Conservation (phyloP, 257 asterid genomes). For the Fraxinus quadrangulata region DNA sequence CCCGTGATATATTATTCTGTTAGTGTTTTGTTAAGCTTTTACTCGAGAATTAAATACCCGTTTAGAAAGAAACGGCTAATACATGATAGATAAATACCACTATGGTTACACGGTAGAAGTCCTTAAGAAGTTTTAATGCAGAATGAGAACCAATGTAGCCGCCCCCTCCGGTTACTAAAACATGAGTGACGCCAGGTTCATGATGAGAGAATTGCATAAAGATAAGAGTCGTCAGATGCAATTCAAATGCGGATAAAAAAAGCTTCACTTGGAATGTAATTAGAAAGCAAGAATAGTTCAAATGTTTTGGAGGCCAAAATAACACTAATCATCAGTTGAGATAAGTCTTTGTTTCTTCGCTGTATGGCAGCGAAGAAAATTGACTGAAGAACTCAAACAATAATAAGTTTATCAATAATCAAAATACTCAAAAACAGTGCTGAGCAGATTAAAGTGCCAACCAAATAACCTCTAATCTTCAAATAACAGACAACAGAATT, state of each 20-base stretch:
- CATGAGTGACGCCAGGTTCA: slow-evolving; percentile 87
- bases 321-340: too few relatives aligned
- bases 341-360: too few relatives aligned
- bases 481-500: neutral
- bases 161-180: slow-evolving; percentile 95
- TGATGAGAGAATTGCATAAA: slow-evolving; percentile 64
- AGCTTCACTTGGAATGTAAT: neutral
- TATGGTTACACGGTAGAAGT: slow-evolving; percentile 80
- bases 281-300: slow-evolving; percentile 17
- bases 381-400: neutral
- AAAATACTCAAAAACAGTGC: neutral
- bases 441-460: too few relatives aligned
- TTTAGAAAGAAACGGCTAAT: neutral
- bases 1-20: slow-evolving; percentile 92
- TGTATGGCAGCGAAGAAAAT: neutral
- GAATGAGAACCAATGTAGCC: slow-evolving; percentile 97
- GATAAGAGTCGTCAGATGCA: slow-evolving; percentile 12
- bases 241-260: too few relatives aligned
- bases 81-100: slow-evolving; percentile 53
- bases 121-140: slow-evolving; percentile 77
- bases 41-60: too few relatives aligned
- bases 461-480: too few relatives aligned
- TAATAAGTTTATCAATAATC: neutral
- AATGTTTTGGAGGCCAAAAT: neutral
- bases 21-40: neutral